These are phyloP conservation scores for Botryotinia narcissicola DNA, from an alignment of 2,329 filamentous ascomycete genomes.

Conservation along the genomic window DNA sequence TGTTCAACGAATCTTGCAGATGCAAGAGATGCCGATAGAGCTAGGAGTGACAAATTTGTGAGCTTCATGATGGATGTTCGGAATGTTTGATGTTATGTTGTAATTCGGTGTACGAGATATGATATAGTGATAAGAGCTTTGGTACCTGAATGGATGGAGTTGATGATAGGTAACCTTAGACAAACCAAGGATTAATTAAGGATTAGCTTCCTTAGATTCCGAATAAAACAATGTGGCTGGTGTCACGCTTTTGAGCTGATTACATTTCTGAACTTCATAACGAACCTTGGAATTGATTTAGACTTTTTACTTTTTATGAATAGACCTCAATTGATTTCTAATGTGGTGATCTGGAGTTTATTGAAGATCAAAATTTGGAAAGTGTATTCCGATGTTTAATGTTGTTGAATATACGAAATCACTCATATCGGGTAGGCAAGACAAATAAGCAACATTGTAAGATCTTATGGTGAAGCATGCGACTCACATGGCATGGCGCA, in stretches of 20 bases:
- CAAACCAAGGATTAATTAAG: constrained; percentile 9
- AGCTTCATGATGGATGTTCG: constrained; percentile 48
- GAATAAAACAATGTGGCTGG: not conserved
- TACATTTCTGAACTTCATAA: not conserved
- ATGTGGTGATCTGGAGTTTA: not conserved
- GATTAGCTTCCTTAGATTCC: not conserved
- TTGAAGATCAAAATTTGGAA: not conserved
- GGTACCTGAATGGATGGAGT: not conserved
- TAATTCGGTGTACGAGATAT: not conserved
- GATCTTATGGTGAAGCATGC: not conserved
- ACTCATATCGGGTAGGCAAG: not conserved
- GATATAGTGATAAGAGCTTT: not conserved
- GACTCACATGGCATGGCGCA: not conserved
- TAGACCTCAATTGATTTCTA: not conserved
- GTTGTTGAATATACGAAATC: not conserved
- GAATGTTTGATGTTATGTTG: not conserved
- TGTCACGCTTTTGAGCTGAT: constrained; percentile 5
- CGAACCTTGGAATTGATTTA: too few species aligned
- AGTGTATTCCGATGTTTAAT: not conserved
- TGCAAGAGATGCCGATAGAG: constrained; percentile 52
- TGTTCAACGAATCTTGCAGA: constrained; percentile 57
- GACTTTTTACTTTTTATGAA: not conserved
- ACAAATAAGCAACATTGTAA: not conserved
- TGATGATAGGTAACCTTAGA: not conserved
- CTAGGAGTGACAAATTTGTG: constrained; percentile 48